phyloP scores from a whole-genome alignment of 2,329 filamentous ascomycete genomes.

The Sporothrix humicola region DNA sequence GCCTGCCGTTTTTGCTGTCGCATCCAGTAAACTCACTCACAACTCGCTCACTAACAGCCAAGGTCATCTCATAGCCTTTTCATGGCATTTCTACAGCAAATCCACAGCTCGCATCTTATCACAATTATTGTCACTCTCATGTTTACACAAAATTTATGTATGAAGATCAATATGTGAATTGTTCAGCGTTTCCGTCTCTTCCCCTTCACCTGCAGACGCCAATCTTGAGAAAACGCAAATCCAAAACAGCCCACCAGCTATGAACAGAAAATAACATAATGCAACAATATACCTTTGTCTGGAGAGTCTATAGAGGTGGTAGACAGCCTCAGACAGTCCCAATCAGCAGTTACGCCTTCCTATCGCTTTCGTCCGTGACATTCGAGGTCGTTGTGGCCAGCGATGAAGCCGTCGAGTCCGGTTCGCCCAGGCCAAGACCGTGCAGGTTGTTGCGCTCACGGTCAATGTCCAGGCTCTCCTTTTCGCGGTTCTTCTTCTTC shows the following conservation, averaged over 20 bases:
- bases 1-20: slow-evolving; percentile 12
- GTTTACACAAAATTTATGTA: not conserved
- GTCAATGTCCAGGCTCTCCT: slow-evolving; percentile 62
- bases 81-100: not conserved
- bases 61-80: not conserved
- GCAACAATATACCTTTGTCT: not conserved
- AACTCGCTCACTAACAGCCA: not conserved
- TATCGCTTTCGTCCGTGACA: slow-evolving; percentile 33
- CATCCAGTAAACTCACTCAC: not conserved
- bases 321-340: not conserved
- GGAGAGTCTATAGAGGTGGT: not conserved
- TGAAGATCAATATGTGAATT: slow-evolving; percentile 11
- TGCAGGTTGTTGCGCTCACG: slow-evolving; percentile 41
- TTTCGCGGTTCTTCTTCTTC: slow-evolving; percentile 65
- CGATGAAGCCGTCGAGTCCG: slow-evolving; percentile 35
- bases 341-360: not conserved
- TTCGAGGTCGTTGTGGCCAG: slow-evolving; percentile 24
- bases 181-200: slow-evolving; percentile 15
- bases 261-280: not conserved
- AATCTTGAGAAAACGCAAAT: not conserved
- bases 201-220: slow-evolving; percentile 17
- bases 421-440: slow-evolving; percentile 34
- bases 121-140: not conserved
- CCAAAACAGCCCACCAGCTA: not conserved
- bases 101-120: not conserved